Base-by-base conservation (phyloP, 225 moss, liverwort and hornwort species). In the Pseudoscleropodium purum region DNA sequence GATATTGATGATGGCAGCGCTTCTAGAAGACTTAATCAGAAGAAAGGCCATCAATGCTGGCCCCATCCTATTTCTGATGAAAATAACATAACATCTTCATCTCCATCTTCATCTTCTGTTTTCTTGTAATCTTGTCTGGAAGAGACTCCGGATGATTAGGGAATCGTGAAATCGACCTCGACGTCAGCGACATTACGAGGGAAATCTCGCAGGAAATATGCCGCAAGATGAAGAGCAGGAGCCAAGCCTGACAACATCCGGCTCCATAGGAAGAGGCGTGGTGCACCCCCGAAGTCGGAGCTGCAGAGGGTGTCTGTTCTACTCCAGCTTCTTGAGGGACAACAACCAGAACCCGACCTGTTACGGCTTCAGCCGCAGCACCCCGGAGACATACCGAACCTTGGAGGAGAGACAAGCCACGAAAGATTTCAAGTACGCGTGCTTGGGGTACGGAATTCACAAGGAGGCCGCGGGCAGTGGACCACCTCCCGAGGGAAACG, bases 241-340 rank as follows among this genome's bases (percentile, higher is more conserved):
- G 79, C 61, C 90, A 8, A 36, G 87, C 47, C 88, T 86, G 49
- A 80, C 88, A 31, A 41, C 85, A 45, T 84, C 90, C 27, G 74
- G 78, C 18, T 65, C 88, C 31, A 75, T 92, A 39, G 89, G 92
- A 75, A 65, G 92, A 88, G 92, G 90, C 43, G 85, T 91, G 47
- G 92, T 92, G 78, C 87, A 89, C 57, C 87, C 91, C 39, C 93
- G 90, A 67, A 94, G 91, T 87, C 92, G 92, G 86, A 96, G 94
- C 86, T 97, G 95, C 90, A 89, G 94, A 91, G 96, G 97, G 88
- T 96, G 97, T 70, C 96, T 97, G 31, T 91, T 93, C 84, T 95
- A 96, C 90, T 94, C 95, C 68, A 96, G 96, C 90, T 95, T 95
- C 73, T 87, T 97, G 64, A 90, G 93, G 88, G 96, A 96, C 84